These are phyloP conservation scores for Medicago ruthenica DNA, from an alignment of 306 rosid genomes.

Conservation along the genomic window DNA sequence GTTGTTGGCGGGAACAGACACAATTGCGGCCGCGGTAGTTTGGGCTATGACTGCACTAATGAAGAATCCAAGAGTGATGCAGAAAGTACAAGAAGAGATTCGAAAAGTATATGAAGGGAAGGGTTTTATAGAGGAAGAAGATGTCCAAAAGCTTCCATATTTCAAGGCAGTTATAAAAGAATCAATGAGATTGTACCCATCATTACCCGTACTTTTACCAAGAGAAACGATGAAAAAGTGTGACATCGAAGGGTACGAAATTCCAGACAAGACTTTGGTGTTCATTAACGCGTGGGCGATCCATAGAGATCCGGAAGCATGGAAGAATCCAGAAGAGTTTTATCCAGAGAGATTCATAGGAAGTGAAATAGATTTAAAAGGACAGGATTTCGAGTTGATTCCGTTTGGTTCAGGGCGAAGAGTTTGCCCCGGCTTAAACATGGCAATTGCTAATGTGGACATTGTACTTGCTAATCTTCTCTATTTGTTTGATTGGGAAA, in stretches of 20 bases:
- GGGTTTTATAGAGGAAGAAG: conserved; percentile 24
- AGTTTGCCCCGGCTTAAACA: conserved; percentile 16
- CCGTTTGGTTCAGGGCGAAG: conserved; percentile 21
- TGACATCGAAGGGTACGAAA: background rate
- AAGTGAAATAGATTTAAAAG: background rate
- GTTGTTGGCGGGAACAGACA: conserved; percentile 17
- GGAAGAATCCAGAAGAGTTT: conserved; percentile 25
- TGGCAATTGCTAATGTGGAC: background rate
- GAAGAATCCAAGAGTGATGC: conserved; percentile 17
- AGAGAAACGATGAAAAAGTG: conserved; percentile 29
- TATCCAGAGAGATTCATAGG: conserved; percentile 14
- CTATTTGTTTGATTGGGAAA: conserved; percentile 29
- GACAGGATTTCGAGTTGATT: conserved; percentile 13
- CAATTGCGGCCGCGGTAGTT: background rate
- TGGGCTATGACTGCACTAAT: conserved; percentile 29
- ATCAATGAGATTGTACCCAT: conserved; percentile 1
- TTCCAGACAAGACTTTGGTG: conserved; percentile 7
- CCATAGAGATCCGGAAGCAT: conserved; percentile 10
- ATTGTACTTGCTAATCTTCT: conserved; percentile 18
- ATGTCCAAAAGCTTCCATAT: conserved; percentile 25
- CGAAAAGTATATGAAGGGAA: background rate
- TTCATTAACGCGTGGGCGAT: conserved; percentile 4
- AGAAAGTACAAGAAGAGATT: conserved; percentile 15
- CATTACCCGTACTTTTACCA: background rate
- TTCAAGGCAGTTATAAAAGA: conserved; percentile 21